Evolutionary conservation across 2,329 filamentous ascomycete genomes (phyloP), one percentile per base, ranked within the genome.

Genomic region (Phyllosticta citriasiana): DNA sequence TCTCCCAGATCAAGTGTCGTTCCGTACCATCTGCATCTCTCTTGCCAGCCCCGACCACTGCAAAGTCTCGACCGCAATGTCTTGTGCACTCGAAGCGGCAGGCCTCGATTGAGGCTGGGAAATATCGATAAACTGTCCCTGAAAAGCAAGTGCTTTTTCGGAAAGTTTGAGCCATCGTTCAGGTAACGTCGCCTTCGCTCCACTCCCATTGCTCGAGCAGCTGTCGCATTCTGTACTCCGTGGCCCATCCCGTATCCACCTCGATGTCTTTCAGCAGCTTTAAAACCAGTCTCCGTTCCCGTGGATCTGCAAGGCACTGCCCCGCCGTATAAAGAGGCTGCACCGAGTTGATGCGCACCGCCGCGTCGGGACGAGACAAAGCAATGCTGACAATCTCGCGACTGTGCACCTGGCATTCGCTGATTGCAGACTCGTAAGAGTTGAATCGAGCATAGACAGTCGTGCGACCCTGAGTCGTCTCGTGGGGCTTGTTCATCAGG

Each of bases 311-410:
- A 33, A 87, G 73, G 67, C 83, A 85, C 67, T 85, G 81, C 0
- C 84, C 84, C 25, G 83, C 83, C 19, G 85, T 82, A 70, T 84
- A 86, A 9, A 87, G 72, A 5, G 84, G 77, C 62, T 85, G 82
- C 1, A 84, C 76, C 64, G 80, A 80, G 67, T 83, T 79, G 24
- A 85, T 79, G n/a, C 82, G 77, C 2, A 84, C 80, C 12, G 78
- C 79, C 52, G 80, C 80, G 52, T 82, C 79, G 3, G 81, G 80
- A 57, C 82, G 78, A 14, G 79, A 79, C 40, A 84, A 74, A 2
- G 80, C 82, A 63, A 87, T 86, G 5, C 81, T 82, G 55, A 83
- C 79, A 60, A 87, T 86, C 66, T 86, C 82, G 54, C 81, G 79
- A 62, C 82, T 84, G 67, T 86, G 84, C 63, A 75, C 77, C 27